Evolutionary conservation across 768 basidiomycete species (phyloP), one percentile per base, ranked within the genome.

Genomic region (Termitomyces sp.): DNA sequence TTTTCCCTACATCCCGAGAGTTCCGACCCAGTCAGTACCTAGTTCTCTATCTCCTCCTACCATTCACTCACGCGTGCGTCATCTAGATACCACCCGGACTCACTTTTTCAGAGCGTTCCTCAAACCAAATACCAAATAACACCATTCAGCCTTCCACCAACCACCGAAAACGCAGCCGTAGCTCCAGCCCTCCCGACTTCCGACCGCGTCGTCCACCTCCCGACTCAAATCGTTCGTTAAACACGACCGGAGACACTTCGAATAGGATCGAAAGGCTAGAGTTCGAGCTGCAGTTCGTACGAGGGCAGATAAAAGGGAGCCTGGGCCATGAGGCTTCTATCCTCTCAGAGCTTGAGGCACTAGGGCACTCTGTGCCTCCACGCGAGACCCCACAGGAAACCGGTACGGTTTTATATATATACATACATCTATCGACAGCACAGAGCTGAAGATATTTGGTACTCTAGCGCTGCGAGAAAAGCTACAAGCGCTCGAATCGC

Each of bases 401-500:
- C 28, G 44, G 66, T 69, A 28, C 15, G 59, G 55, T 9, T 38
- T 48, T 7, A 33, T 24, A 24, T 11, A 22, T 45, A 2, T 55
- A 7, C 28, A 46, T 45, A 4, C 33, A 40, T 45, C 3, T 9
- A 40, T 55, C 18, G 13, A 32, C 11, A 33, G 18, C 12, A 4
- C 6, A 22, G 9, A 28, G n/a, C 32, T 16, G n/a, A 36, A 16
- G 3, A 22, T 38, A 3, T 2, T n/a, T 55, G 9, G 16, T 9
- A 32, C 18, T 50, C 11, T 58, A 78, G 74, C 65, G 0, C 35
- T 69, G 57, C 68, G 69, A 49, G 61, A 58, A 8, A 71, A 68
- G n/a, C 45, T 79, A 20, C 40, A 62, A 24, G 63, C 67, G 28
- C 57, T 81, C 1, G 72, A 80, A 55, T 53, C 50, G 5, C 74